These are phyloP conservation scores for Pythium oligandrum DNA, from an alignment of 352 stramenopile species.

Conservation along the genomic window DNA sequence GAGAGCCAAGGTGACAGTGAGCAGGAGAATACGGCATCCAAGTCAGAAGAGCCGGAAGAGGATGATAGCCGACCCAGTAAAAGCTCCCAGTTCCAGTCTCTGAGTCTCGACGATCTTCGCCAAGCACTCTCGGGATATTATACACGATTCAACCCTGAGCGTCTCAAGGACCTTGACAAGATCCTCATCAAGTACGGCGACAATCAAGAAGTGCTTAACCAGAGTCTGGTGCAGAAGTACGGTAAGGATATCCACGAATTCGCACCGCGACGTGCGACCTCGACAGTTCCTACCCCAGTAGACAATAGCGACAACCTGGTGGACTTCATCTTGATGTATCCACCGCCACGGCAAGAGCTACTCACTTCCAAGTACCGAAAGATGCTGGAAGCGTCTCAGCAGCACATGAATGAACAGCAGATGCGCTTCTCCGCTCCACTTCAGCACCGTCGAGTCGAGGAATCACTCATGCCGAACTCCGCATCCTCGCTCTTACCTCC, in stretches of 20 bases:
- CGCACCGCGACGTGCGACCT: slow-evolving; percentile 2
- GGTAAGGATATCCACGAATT: slow-evolving; percentile 50
- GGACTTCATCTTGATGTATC: slow-evolving; percentile 69
- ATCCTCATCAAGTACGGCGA: slow-evolving; percentile 68
- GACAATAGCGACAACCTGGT: slow-evolving; percentile 45
- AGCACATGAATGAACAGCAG: slow-evolving; percentile 77
- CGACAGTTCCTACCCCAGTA: slow-evolving; percentile 2
- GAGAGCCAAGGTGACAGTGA: slow-evolving; percentile 22
- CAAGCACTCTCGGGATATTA: slow-evolving; percentile 52
- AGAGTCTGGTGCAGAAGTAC: slow-evolving; percentile 66
- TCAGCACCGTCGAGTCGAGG: slow-evolving; percentile 57
- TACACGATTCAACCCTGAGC: slow-evolving; percentile 43
- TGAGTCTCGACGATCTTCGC: slow-evolving; percentile 34
- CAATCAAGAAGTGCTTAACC: slow-evolving; percentile 57
- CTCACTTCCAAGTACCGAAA: slow-evolving; percentile 61
- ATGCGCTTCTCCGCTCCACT: slow-evolving; percentile 74
- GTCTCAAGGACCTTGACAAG: slow-evolving; percentile 58
- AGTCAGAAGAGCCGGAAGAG: slow-evolving; percentile 3
- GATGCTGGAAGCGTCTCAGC: slow-evolving; percentile 77
- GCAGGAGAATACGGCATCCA: neutral
- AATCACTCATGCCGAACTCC: neutral
- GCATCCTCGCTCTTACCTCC: slow-evolving; percentile 32
- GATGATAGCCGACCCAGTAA: neutral
- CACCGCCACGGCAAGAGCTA: slow-evolving; percentile 29
- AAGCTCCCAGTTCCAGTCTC: slow-evolving; percentile 5